Base-by-base conservation (phyloP, 768 basidiomycete genomes). In the Cystofilobasidium bisporidii region DNA sequence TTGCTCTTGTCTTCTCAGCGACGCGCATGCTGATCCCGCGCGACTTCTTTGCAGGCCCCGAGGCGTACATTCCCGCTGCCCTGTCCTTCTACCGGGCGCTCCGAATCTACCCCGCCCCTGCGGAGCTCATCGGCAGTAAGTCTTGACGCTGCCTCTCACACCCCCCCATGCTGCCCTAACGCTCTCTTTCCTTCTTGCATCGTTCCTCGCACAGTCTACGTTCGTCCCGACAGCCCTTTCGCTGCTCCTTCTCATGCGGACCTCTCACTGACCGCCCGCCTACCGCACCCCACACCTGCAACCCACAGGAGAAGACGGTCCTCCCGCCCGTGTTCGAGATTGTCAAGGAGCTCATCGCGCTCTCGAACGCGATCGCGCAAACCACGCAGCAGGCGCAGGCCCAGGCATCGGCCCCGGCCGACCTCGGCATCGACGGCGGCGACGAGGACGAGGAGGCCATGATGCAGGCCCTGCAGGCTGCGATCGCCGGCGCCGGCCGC, bases 51-150 rank as follows among this genome's bases (percentile, higher is more conserved):
- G 2, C 62, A 96, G 94, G 93, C 43, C 87, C 89, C 50, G 77
- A 81, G 32, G 87, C 85, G 78, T 79, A 87, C 74, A 81, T 97
- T 32, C 82, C 85, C 15, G 86, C 93, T 24, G 93, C 96, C 48
- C 77, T 89, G 75, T 84, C 86, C 48, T 98, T 98, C 83, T 99
- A 86, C 83, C 84, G 91, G 60, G 93, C 91, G 1, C 85, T 98
- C 67, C 82, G 87, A 64, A 91, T 96, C 41, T 99, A 99, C 79
- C 96, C 96, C 60, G 85, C 88, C 36, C 91, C 93, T 0, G 85
- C 91, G 38, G 96, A 98, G 77, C 84, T 98, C 72, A 87, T 99
- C 73, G 84, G 87, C 77, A 93, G 76, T 78, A 41, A 72, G 70
- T 62, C 61, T 64, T 30, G 47, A 38, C 53, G 55, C 61, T 8